These are phyloP conservation scores for Physcomitrium patens DNA, from an alignment of 225 moss, liverwort and hornwort genomes.

Conservation along the genomic window DNA sequence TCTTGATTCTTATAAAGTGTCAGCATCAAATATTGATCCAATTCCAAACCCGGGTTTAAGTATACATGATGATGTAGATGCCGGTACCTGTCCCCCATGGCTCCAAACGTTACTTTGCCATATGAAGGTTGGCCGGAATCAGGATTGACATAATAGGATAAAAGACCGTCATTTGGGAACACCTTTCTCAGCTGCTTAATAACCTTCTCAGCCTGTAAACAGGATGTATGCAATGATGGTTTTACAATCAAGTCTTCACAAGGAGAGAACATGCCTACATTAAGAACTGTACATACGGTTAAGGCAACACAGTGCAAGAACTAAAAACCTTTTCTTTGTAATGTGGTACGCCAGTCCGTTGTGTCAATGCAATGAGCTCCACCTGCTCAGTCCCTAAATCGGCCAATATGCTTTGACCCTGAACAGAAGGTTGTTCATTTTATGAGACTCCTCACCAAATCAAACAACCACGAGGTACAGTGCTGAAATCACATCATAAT, in stretches of 20 bases:
- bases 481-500: not conserved
- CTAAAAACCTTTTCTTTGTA: conserved; percentile 85
- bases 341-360: conserved; percentile 84
- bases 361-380: conserved; percentile 87
- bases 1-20: not conserved
- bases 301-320: conserved; percentile 8
- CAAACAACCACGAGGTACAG: not conserved
- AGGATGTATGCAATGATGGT: not conserved
- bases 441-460: conserved; percentile 21
- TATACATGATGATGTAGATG: conserved; percentile 1
- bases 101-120: conserved; percentile 79
- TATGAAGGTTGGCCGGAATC: conserved; percentile 63
- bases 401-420: conserved; percentile 89
- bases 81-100: conserved; percentile 93
- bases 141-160: conserved; percentile 83
- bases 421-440: conserved; percentile 19
- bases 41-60: conserved; percentile 3
- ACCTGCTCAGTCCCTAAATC: conserved; percentile 95
- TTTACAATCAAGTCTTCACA: too few relatives aligned
- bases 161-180: conserved; percentile 76
- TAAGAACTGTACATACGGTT: not conserved
- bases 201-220: conserved; percentile 68
- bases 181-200: conserved; percentile 71
- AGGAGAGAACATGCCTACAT: not conserved
- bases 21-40: not conserved